Conservation (phyloP, 345 rosid genomes). For the Nephelium lappaceum region DNA sequence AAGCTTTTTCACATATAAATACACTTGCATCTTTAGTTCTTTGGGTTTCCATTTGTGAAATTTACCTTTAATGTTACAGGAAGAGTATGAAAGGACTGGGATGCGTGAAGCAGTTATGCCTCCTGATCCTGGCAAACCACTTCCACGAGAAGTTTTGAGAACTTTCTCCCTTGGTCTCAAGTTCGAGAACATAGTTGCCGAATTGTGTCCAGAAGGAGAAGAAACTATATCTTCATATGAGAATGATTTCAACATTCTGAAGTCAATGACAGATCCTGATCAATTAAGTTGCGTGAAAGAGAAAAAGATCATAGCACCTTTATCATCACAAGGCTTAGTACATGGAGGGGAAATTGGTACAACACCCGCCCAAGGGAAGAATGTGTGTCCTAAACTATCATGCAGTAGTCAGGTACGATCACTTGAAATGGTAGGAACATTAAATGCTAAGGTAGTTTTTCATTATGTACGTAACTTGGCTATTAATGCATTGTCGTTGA, state of each 20-base stretch:
- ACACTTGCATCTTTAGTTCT: slow-evolving; percentile 5
- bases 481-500: neutral
- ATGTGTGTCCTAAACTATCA: slow-evolving; percentile 22
- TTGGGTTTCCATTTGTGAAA: slow-evolving; percentile 24
- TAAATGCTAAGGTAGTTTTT: slow-evolving; percentile 35
- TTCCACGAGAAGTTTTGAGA: slow-evolving; percentile 66
- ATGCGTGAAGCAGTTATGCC: slow-evolving; percentile 48
- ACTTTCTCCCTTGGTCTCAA: slow-evolving; percentile 53
- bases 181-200: slow-evolving; percentile 47
- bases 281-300: slow-evolving; percentile 25
- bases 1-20: slow-evolving; percentile 3
- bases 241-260: slow-evolving; percentile 33
- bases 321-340: slow-evolving; percentile 31
- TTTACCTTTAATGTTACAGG: slow-evolving; percentile 47
- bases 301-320: slow-evolving; percentile 30
- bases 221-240: slow-evolving; percentile 25
- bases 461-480: neutral
- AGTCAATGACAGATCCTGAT: slow-evolving; percentile 30
- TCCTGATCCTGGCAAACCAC: slow-evolving; percentile 78
- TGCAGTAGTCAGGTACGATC: slow-evolving; percentile 27
- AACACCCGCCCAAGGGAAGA: slow-evolving; percentile 26
- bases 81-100: slow-evolving; percentile 85
- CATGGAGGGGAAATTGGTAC: slow-evolving; percentile 11
- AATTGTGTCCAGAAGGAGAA: slow-evolving; percentile 41
- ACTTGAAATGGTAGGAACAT: slow-evolving; percentile 27